Percentiles rank a stretch among this genome's conserved stretches.
phyloP scores from a whole-genome alignment of 257 asterid genomes.

The Scutellaria baicalensis region DNA sequence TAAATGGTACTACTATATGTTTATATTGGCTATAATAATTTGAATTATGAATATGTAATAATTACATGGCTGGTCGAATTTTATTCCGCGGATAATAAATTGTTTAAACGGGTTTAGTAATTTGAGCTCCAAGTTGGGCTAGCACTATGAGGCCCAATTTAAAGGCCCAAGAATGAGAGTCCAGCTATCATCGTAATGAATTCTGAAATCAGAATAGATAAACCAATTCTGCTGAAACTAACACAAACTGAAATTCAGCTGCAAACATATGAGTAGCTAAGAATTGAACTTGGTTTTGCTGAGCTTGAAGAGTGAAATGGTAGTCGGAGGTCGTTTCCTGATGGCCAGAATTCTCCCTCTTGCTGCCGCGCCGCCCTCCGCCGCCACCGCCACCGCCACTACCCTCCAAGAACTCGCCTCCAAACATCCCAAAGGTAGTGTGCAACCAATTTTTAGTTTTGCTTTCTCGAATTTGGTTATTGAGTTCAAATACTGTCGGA shows the following conservation, averaged over 20 bases:
- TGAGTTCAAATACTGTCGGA: background rate
- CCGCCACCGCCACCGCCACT: slow-evolving; percentile 28
- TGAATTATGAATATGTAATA: too few species aligned
- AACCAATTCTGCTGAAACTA: background rate
- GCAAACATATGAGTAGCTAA: background rate
- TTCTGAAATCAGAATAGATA: background rate
- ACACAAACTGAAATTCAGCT: too few species aligned
- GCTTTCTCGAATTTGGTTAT: background rate
- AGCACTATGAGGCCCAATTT: too few species aligned
- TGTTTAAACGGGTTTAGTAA: too few species aligned
- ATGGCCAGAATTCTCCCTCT: slow-evolving; percentile 40
- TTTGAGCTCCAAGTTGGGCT: too few species aligned
- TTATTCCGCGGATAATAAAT: too few species aligned
- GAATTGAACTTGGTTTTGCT: background rate
- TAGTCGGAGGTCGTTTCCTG: slow-evolving; percentile 27
- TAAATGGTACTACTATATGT: too few species aligned
- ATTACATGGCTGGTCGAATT: too few species aligned
- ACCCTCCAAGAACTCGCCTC: slow-evolving; percentile 65
- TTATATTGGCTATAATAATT: too few species aligned
- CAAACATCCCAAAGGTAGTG: slow-evolving; percentile 43
- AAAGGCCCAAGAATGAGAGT: too few species aligned
- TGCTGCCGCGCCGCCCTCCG: slow-evolving; percentile 32
- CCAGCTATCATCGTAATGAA: background rate
- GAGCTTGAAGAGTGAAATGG: slow-evolving; percentile 22
- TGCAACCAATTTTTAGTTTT: background rate